Evolutionary conservation across 495 filamentous ascomycete species (phyloP).

Genomic region (Immersiella caudata): DNA sequence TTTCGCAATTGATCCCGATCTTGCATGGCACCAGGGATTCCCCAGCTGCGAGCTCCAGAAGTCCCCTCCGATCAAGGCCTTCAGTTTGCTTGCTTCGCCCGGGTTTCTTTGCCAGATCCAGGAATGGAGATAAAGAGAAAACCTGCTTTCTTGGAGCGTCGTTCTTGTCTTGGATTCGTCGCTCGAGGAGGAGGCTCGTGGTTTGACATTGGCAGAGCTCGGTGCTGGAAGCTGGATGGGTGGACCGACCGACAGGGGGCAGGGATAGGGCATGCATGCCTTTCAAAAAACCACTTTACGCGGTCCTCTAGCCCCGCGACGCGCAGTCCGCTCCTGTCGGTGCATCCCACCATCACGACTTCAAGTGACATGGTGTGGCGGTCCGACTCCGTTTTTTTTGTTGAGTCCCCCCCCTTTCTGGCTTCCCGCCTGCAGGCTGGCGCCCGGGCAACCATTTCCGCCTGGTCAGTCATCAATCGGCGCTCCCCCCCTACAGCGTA

Average conservation of each 20-base stretch:
- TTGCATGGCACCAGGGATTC: conserved; percentile 15
- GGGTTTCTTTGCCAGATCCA: neutral
- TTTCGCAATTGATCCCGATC: conserved; percentile 8
- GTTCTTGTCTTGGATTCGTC: neutral
- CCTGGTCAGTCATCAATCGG: neutral
- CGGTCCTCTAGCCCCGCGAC: conserved; percentile 31
- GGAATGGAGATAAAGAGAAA: neutral
- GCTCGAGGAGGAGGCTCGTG: neutral
- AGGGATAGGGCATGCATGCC: conserved; percentile 30
- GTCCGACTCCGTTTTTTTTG: conserved; percentile 8
- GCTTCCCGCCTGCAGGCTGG: neutral
- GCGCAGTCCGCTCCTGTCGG: conserved; percentile 28
- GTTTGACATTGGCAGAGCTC: neutral
- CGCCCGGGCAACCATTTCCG: conserved; percentile 22
- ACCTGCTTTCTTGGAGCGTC: neutral
- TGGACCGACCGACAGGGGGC: conserved; percentile 11
- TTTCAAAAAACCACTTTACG: conserved; percentile 41
- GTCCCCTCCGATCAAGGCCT: neutral
- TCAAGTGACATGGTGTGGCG: conserved; percentile 16
- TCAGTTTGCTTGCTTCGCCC: conserved; percentile 7
- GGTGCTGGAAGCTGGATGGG: conserved; percentile 4
- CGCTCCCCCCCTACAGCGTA: neutral
- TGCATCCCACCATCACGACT: conserved; percentile 24
- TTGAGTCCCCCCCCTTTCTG: conserved; percentile 17
- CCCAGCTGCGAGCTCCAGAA: conserved; percentile 3